Percentiles rank a stretch among this genome's conserved stretches.
Evolutionary conservation across 768 basidiomycete species (phyloP).

Genomic region (Rhodocollybia butyracea): DNA sequence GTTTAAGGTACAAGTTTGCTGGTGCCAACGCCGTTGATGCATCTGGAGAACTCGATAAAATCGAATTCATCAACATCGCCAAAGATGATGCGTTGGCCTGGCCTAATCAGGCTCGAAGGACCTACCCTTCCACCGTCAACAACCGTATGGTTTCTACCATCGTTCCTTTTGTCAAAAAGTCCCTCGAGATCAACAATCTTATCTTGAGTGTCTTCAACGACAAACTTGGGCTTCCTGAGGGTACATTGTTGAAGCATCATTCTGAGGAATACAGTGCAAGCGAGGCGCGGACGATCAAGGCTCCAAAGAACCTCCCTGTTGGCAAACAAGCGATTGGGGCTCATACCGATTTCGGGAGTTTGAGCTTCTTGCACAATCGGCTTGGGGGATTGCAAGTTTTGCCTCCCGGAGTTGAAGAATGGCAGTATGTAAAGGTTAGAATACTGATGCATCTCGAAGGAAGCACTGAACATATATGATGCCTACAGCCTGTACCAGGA

Average conservation of each 20-base stretch:
- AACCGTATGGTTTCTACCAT: conserved; percentile 4
- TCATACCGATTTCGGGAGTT: conserved; percentile 44
- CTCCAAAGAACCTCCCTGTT: conserved; percentile 26
- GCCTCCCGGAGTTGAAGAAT: conserved; percentile 31
- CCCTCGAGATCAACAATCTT: conserved; percentile 35
- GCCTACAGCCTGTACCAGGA: conserved; percentile 36
- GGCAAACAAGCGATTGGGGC: conserved; percentile 20
- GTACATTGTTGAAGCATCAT: conserved; percentile 33
- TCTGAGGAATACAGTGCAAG: conserved; percentile 32
- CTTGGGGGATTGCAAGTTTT: conserved; percentile 44
- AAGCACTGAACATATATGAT: background rate
- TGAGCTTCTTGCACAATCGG: conserved; percentile 36
- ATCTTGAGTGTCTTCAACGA: conserved; percentile 37
- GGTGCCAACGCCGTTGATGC: conserved; percentile 42
- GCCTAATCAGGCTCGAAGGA: conserved; percentile 34
- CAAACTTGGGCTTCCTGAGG: conserved; percentile 36
- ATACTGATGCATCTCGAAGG: background rate
- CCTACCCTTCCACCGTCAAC: conserved; percentile 33
- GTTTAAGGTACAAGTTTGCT: conserved; percentile 39
- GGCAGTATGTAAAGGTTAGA: conserved; percentile 40
- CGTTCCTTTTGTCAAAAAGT: conserved; percentile 21
- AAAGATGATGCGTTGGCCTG: conserved; percentile 46
- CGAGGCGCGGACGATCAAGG: conserved; percentile 39
- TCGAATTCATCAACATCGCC: conserved; percentile 30
- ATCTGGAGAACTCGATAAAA: conserved; percentile 36